These are phyloP conservation scores for Lagenidium sp. DNA, from an alignment of 352 stramenopile genomes.

Conservation along the genomic window DNA sequence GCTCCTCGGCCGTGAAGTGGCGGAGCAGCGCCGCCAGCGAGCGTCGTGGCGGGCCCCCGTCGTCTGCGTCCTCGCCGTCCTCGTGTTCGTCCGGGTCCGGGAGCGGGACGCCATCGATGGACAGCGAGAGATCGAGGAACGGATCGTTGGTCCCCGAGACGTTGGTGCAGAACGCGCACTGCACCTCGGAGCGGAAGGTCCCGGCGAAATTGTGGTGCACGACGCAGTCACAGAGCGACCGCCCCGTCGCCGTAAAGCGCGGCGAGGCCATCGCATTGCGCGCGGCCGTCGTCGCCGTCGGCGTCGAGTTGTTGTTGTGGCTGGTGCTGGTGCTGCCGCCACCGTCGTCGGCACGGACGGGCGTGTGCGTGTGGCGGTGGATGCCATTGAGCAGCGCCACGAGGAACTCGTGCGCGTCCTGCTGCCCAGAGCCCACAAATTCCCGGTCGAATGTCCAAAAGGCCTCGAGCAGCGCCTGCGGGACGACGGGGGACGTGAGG, in stretches of 20 bases:
- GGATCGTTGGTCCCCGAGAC: constrained; percentile 57
- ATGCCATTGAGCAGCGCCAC: constrained; percentile 52
- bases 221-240: constrained; percentile 56
- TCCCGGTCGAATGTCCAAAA: constrained; percentile 43
- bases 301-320: background rate
- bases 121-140: constrained; percentile 66
- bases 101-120: constrained; percentile 19
- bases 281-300: background rate
- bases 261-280: constrained; percentile 25
- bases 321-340: too few species aligned
- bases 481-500: constrained; percentile 36
- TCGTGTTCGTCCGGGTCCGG: constrained; percentile 1
- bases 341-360: too few species aligned
- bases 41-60: background rate
- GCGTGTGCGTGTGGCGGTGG: constrained; percentile 43
- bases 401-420: constrained; percentile 74
- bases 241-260: constrained; percentile 41
- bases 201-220: constrained; percentile 69
- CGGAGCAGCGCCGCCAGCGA: constrained; percentile 29
- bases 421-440: constrained; percentile 52
- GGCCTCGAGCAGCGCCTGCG: constrained; percentile 49
- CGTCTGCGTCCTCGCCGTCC: background rate
- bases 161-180: constrained; percentile 38
- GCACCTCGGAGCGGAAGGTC: constrained; percentile 45
- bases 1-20: constrained; percentile 43